Percentiles rank a stretch among this genome's conserved stretches.
Conservation (phyloP, 2,329 filamentous ascomycete species). For the Blumeriella jaapii region DNA sequence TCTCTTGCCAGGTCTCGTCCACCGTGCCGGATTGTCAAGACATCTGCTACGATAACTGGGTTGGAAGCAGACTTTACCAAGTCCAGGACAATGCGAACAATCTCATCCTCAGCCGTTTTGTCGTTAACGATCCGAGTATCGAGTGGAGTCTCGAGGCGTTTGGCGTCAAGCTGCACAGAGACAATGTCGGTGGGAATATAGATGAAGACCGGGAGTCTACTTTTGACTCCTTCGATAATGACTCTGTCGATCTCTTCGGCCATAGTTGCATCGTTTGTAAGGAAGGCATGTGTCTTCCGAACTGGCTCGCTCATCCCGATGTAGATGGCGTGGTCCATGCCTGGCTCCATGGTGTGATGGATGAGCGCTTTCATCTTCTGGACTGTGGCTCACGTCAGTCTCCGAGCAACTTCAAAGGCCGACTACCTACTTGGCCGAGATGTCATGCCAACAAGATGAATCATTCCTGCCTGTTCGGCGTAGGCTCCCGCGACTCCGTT, state of each 20-base stretch:
- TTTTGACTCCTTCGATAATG: constrained; percentile 37
- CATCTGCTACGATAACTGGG: constrained; percentile 41
- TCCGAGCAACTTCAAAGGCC: neutral
- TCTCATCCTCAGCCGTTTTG: constrained; percentile 18
- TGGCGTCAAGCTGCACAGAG: constrained; percentile 26
- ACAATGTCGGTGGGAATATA: constrained; percentile 44
- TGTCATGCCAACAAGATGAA: constrained; percentile 42
- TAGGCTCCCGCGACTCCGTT: constrained; percentile 49
- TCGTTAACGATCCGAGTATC: constrained; percentile 18
- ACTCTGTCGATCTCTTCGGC: constrained; percentile 40
- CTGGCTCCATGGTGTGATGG: constrained; percentile 46
- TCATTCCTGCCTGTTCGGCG: constrained; percentile 42
- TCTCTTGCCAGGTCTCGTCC: constrained; percentile 23
- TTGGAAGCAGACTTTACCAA: constrained; percentile 35
- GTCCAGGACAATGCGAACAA: constrained; percentile 29
- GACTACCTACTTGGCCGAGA: constrained; percentile 13
- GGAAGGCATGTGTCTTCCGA: constrained; percentile 24
- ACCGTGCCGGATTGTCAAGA: constrained; percentile 29
- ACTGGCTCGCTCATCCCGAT: constrained; percentile 33
- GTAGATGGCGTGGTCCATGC: constrained; percentile 43
- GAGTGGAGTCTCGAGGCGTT: constrained; percentile 24
- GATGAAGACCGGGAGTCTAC: constrained; percentile 45
- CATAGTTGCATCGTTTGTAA: constrained; percentile 49
- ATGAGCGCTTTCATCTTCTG: constrained; percentile 34
- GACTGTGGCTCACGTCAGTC: constrained; percentile 14